Conservation (phyloP, 805 yeast species). For the Candida chauliodis region DNA sequence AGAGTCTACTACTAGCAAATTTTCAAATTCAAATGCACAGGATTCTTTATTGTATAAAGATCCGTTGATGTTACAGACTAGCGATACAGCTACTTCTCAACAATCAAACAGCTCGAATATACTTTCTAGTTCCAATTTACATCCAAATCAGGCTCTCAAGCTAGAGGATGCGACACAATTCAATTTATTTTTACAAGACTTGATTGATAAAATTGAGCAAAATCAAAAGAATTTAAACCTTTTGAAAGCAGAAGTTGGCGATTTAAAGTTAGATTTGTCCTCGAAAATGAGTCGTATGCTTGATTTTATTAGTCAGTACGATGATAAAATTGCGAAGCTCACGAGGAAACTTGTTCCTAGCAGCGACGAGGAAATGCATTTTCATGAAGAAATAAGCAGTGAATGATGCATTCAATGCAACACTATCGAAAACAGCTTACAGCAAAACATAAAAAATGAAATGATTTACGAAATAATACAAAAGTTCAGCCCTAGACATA, state of each 20-base stretch:
- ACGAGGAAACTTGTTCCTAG: background rate
- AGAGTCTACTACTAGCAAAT: conserved; percentile 5
- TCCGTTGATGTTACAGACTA: background rate
- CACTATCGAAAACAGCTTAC: background rate
- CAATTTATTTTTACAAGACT: conserved; percentile 1
- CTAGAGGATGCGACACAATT: background rate
- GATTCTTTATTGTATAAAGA: background rate
- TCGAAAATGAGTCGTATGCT: conserved; percentile 1
- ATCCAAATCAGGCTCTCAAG: background rate
- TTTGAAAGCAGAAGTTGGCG: background rate
- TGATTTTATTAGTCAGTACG: conserved; percentile 1
- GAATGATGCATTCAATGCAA: too few relatives aligned
- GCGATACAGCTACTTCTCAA: background rate
- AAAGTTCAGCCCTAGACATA: too few relatives aligned
- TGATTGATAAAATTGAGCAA: background rate
- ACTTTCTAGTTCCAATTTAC: background rate
- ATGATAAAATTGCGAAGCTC: background rate
- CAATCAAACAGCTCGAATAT: background rate
- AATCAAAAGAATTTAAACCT: background rate
- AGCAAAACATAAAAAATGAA: too few relatives aligned
- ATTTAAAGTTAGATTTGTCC: background rate
- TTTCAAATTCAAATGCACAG: background rate
- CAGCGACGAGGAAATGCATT: conserved; percentile 3
- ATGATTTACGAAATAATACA: too few relatives aligned
- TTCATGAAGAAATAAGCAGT: conserved; percentile 1